phyloP scores from a whole-genome alignment of 345 rosid species.

The Diplotaxis tenuifolia region DNA sequence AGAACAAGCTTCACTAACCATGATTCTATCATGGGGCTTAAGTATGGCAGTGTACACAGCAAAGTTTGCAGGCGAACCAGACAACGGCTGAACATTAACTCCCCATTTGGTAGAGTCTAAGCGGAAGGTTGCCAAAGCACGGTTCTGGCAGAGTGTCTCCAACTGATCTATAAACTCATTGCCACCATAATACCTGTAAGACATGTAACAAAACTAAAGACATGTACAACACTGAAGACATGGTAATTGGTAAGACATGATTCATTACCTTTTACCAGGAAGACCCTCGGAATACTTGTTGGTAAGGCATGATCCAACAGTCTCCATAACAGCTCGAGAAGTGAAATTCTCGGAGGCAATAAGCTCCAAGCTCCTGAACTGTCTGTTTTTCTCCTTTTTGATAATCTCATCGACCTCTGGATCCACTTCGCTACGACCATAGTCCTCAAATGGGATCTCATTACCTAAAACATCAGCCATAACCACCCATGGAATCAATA shows the following conservation, averaged over 20 bases:
- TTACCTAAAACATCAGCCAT: conserved; percentile 41
- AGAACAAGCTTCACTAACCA: conserved; percentile 45
- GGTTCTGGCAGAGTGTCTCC: conserved; percentile 81
- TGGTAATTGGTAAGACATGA: too few relatives aligned
- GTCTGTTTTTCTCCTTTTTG: conserved; percentile 76
- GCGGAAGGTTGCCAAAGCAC: conserved; percentile 79
- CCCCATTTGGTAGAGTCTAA: conserved; percentile 81
- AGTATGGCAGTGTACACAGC: conserved; percentile 92
- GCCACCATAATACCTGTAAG: conserved; percentile 84
- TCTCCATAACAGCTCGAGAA: conserved; percentile 92
- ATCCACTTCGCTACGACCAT: conserved; percentile 64
- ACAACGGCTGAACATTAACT: conserved; percentile 91
- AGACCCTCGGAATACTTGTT: conserved; percentile 94
- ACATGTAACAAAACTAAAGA: too few relatives aligned
- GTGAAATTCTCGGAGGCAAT: conserved; percentile 95
- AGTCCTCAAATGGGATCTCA: conserved; percentile 47
- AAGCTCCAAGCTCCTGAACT: conserved; percentile 88
- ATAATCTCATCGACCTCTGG: conserved; percentile 68
- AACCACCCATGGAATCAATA: not conserved
- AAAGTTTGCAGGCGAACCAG: conserved; percentile 97
- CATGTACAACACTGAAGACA: too few relatives aligned
- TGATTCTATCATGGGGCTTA: conserved; percentile 83
- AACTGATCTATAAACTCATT: conserved; percentile 85
- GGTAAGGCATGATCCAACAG: conserved; percentile 91
- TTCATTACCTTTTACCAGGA: conserved; percentile 82